Evolutionary conservation across 148 eudicot species (phyloP).

Genomic region (Vaccinium darrowii): DNA sequence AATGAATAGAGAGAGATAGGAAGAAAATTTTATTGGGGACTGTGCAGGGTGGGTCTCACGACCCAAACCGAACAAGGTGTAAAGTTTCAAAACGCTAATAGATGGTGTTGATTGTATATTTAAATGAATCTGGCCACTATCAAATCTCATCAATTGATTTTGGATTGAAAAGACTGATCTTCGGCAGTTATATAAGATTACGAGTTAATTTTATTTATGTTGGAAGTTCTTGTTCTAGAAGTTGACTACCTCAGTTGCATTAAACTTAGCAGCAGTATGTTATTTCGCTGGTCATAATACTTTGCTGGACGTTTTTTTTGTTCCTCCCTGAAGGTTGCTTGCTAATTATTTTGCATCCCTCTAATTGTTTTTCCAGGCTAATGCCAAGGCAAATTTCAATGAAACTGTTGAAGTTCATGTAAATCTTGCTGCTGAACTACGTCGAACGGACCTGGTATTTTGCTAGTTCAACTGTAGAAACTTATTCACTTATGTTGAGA

Average conservation of each 20-base stretch:
- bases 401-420: slow-evolving; percentile 97
- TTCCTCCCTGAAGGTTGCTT: background rate
- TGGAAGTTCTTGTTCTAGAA: background rate
- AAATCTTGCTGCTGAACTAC: slow-evolving; percentile 72
- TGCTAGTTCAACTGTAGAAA: slow-evolving; percentile 5
- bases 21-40: no score
- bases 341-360: slow-evolving; percentile 18
- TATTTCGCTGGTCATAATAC: background rate
- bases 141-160: background rate
- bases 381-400: slow-evolving; percentile 64
- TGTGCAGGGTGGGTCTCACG: no score
- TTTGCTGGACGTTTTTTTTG: background rate
- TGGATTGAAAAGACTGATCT: background rate
- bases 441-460: slow-evolving; percentile 87
- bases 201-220: background rate
- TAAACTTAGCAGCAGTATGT: background rate
- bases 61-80: no score
- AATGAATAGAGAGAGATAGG: no score
- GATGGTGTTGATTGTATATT: background rate
- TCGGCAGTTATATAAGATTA: background rate
- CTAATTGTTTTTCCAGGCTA: slow-evolving; percentile 57
- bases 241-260: slow-evolving; percentile 1
- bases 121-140: background rate
- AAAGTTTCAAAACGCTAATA: background rate
- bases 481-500: background rate